These are phyloP conservation scores for Phallus indusiatus DNA, from an alignment of 768 basidiomycete genomes.

Conservation along the genomic window DNA sequence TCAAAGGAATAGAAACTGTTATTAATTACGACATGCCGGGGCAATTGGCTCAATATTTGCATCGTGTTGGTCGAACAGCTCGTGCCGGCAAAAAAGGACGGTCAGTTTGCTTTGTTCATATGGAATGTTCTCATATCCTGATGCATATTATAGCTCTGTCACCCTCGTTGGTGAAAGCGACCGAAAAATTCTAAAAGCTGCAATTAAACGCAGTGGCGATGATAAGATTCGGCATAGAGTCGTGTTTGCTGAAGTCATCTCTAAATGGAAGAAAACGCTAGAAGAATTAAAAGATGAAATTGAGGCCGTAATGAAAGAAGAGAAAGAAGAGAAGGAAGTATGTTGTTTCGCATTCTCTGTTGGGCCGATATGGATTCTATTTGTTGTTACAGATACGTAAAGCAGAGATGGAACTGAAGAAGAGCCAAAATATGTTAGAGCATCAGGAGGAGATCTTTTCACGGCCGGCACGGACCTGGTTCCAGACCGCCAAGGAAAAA, in stretches of 20 bases:
- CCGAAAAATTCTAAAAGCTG: constrained; percentile 92
- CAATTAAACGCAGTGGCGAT: constrained; percentile 78
- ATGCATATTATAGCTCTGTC: constrained; percentile 53
- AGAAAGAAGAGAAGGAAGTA: constrained; percentile 92
- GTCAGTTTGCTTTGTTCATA: constrained; percentile 32
- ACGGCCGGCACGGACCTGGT: constrained; percentile 96
- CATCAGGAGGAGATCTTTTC: constrained; percentile 89
- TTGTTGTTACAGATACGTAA: constrained; percentile 43
- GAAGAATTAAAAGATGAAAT: constrained; percentile 69
- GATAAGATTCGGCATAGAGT: constrained; percentile 87
- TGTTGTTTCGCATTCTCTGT: constrained; percentile 11
- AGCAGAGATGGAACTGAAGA: constrained; percentile 93
- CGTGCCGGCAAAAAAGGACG: constrained; percentile 89
- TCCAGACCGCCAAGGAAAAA: constrained; percentile 85
- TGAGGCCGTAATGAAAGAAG: constrained; percentile 71
- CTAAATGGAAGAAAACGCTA: constrained; percentile 62
- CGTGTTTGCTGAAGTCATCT: constrained; percentile 64
- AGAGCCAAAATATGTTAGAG: constrained; percentile 92
- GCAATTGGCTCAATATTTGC: constrained; percentile 87
- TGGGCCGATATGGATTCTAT: constrained; percentile 11
- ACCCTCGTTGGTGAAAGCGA: constrained; percentile 94
- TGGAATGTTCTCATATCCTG: not conserved
- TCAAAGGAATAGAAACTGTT: constrained; percentile 94
- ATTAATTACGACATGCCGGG: constrained; percentile 99
- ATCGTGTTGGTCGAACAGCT: constrained; percentile 95